Evolutionary conservation across 805 yeast genomes (phyloP), one percentile per base, ranked within the genome.

Genomic region (Saturnispora saitoi): DNA sequence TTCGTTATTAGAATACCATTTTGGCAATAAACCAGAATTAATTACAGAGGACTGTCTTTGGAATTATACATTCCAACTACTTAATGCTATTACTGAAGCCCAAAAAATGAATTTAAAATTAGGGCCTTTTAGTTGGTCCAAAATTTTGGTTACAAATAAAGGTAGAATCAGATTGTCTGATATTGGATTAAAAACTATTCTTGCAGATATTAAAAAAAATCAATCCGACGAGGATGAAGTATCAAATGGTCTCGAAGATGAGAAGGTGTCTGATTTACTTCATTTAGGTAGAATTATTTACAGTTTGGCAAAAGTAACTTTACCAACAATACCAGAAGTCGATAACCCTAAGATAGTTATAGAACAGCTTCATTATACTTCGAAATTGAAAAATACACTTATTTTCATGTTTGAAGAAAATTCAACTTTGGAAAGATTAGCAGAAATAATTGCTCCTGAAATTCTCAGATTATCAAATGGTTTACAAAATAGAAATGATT

Each of bases 51-150:
- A 78, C 8, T 60, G 77, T 10, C 64, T 91, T 42, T 88, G 97
- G 96, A 67, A 70, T 31, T 86, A 88, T 57, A 64, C 85, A 46
- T 73, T 81, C 15, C 98, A 93, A 67, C 65, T 93, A 30, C 70
- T 83, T 3, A 75, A 77, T 56, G 96, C 90, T 0, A 59, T 87
- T 22, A 65, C 71, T n/a, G 71, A 76, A 4, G 73, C 83, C 12
- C 97, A 91, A 68, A 68, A 71, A 2, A 68, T 71, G n/a, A 78
- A 77, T 0, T 67, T 91, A 45, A 74, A 81, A 2, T 83, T 83
- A 2, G 76, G 91, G 45, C 65, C 77, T 0, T 62, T 86, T 14
- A 78, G 83, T 49, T 72, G 82, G 54, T 75, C 80, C 31, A 86
- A 86, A 56, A 76, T 93, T 24, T 73, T 91, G 36, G 74, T 87